phyloP scores from a whole-genome alignment of 192 early-diverging fungal species.

The Backusella sp. region DNA sequence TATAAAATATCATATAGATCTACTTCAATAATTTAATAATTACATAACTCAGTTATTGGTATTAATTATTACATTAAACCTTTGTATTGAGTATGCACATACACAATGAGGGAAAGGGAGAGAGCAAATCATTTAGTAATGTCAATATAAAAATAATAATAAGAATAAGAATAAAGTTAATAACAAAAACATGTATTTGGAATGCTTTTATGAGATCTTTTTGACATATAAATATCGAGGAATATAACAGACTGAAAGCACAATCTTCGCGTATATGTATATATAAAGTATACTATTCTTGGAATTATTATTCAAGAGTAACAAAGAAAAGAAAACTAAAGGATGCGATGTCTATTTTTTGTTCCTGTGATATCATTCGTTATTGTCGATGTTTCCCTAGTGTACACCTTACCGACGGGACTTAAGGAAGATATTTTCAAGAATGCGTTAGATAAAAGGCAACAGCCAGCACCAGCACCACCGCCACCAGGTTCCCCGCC shows the following conservation, averaged over 20 bases:
- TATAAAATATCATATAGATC: background rate
- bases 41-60: background rate
- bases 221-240: too few relatives aligned
- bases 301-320: background rate
- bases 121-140: too few relatives aligned
- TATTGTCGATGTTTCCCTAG: background rate
- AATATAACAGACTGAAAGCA: too few relatives aligned
- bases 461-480: background rate
- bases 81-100: background rate
- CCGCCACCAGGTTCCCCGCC: background rate
- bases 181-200: too few relatives aligned
- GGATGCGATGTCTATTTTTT: background rate
- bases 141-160: too few relatives aligned
- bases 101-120: too few relatives aligned
- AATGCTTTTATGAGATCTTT: too few relatives aligned
- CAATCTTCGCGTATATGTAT: too few relatives aligned
- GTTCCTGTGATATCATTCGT: background rate
- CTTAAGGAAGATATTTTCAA: background rate
- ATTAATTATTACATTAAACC: background rate
- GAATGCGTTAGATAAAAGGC: background rate
- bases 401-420: background rate
- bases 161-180: too few relatives aligned
- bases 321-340: background rate
- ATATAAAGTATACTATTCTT: too few relatives aligned
- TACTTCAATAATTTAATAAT: background rate